A percentile compares a stretch with the other conserved stretches of the same genome.
phyloP scores from a whole-genome alignment of 1,284 basidiomycete species.

The Tilletia setariae region DNA sequence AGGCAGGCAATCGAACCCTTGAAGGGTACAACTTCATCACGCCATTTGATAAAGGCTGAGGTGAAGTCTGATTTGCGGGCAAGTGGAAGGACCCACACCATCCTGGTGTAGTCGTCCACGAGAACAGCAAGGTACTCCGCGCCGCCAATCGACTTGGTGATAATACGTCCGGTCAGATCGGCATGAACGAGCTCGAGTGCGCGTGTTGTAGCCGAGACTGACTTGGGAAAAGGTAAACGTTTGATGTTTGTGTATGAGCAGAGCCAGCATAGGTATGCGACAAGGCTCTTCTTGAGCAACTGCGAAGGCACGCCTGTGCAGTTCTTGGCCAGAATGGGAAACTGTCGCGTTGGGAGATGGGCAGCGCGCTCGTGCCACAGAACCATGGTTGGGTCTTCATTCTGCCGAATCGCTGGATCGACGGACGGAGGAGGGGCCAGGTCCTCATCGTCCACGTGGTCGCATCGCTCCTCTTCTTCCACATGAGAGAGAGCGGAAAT shows the following conservation, averaged over 20 bases:
- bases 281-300: no score
- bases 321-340: no score
- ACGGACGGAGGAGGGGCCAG: background rate
- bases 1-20: no score
- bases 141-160: constrained; percentile 1
- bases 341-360: background rate
- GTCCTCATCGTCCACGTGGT: background rate
- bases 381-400: background rate
- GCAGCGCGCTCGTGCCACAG: constrained; percentile 1
- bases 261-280: background rate
- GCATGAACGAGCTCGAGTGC: constrained; percentile 5
- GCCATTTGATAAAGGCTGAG: background rate
- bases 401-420: background rate
- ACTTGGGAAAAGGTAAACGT: background rate
- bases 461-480: background rate
- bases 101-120: constrained; percentile 6
- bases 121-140: constrained; percentile 5
- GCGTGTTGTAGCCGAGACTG: background rate
- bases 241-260: no score
- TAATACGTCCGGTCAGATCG: constrained; percentile 2
- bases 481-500: background rate
- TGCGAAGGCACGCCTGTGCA: no score
- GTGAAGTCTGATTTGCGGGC: constrained; percentile 1
- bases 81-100: background rate
- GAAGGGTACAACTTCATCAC: background rate